These are phyloP conservation scores for Talaromyces sp. DNA, from an alignment of 2,329 filamentous ascomycete species.

Conservation along the genomic window DNA sequence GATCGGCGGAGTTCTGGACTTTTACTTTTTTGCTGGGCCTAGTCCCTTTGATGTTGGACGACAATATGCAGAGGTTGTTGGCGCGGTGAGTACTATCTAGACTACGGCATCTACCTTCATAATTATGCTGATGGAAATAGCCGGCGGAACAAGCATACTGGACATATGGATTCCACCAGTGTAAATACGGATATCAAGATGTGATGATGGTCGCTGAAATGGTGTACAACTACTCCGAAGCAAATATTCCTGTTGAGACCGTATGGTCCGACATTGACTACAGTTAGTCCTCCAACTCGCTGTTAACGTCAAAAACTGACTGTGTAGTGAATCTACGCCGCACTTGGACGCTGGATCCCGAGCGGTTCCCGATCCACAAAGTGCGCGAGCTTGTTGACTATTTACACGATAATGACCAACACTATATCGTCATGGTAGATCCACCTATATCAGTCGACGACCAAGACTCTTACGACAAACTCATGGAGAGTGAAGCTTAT, in stretches of 20 bases:
- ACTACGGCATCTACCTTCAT: too few species aligned
- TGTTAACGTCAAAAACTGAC: neutral
- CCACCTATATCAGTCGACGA: constrained; percentile 54
- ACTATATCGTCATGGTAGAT: constrained; percentile 77
- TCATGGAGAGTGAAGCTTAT: constrained; percentile 40
- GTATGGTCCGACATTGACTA: constrained; percentile 48
- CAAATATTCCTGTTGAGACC: constrained; percentile 42
- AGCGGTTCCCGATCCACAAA: constrained; percentile 39
- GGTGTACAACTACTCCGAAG: constrained; percentile 42
- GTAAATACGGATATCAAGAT: constrained; percentile 60
- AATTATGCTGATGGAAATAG: neutral
- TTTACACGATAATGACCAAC: constrained; percentile 64
- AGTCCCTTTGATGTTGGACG: constrained; percentile 55
- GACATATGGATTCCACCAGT: constrained; percentile 66
- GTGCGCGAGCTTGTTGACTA: constrained; percentile 65
- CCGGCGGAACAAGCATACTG: constrained; percentile 80
- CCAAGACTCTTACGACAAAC: constrained; percentile 31
- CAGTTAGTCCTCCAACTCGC: constrained; percentile 27
- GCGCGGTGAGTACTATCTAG: constrained; percentile 21
- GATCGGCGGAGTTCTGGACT: constrained; percentile 71
- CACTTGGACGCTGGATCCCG: constrained; percentile 39
- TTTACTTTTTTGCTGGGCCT: constrained; percentile 63
- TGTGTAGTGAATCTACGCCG: constrained; percentile 22
- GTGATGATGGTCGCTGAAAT: constrained; percentile 43
- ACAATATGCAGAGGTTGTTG: constrained; percentile 57